These are phyloP conservation scores for Diaporthe vaccinii DNA, from an alignment of 2,329 filamentous ascomycete species.

Conservation along the genomic window DNA sequence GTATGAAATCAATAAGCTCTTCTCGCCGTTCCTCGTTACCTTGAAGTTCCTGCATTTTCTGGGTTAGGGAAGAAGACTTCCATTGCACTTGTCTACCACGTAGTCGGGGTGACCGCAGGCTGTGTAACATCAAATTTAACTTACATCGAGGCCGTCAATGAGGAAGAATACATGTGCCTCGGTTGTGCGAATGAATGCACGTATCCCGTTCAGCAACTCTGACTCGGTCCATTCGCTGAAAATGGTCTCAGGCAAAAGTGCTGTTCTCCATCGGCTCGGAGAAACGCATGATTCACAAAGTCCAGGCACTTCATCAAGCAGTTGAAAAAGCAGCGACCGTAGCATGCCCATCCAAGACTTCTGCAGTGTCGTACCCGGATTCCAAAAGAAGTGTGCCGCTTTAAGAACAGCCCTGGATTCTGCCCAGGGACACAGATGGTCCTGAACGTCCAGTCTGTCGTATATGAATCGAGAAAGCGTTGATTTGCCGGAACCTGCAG, in stretches of 20 bases:
- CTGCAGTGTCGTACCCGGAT: neutral
- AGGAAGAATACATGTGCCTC: neutral
- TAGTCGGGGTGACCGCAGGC: too few relatives aligned
- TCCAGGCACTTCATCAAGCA: neutral
- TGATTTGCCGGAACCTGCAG: neutral
- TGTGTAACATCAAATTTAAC: neutral
- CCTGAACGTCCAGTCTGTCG: neutral
- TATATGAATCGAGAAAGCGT: neutral
- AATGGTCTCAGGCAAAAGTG: neutral
- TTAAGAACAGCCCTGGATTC: neutral
- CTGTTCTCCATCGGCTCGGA: neutral
- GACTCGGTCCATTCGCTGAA: slow-evolving; percentile 8
- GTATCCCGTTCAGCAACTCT: neutral
- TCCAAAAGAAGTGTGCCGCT: slow-evolving; percentile 10
- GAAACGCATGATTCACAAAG: neutral
- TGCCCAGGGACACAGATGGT: neutral
- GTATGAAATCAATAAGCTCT: neutral
- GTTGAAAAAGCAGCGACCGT: neutral
- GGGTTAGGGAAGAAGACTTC: neutral
- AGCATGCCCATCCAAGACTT: neutral
- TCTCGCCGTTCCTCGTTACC: neutral
- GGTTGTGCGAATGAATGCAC: neutral
- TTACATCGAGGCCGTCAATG: slow-evolving; percentile 2
- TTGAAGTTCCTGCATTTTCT: neutral
- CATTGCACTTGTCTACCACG: too few relatives aligned